A percentile compares a stretch with the other conserved stretches of the same genome.
phyloP scores from a whole-genome alignment of 495 filamentous ascomycete genomes.

The Penicillium arizonense region DNA sequence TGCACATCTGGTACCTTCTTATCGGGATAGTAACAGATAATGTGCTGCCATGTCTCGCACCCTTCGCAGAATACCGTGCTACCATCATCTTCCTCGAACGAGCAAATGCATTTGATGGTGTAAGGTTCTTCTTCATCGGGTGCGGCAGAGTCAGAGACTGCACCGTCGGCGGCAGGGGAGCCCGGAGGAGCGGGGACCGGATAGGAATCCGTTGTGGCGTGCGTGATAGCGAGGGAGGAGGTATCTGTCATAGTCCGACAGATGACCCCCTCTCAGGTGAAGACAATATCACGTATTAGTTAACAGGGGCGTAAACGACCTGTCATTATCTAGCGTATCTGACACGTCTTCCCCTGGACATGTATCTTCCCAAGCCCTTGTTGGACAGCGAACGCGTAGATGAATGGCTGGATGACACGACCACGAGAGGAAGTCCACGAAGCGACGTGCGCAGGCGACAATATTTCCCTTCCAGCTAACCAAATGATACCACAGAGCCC shows the following conservation, averaged over 20 bases:
- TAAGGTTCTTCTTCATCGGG: constrained; percentile 83
- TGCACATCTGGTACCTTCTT: constrained; percentile 77
- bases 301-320: constrained; percentile 21
- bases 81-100: constrained; percentile 90
- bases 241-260: constrained; percentile 94
- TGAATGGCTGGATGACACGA: constrained; percentile 9
- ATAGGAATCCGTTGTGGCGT: constrained; percentile 62
- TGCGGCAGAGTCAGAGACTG: constrained; percentile 50
- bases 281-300: constrained; percentile 23
- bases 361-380: neutral
- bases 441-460: neutral
- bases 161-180: constrained; percentile 55
- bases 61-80: constrained; percentile 94
- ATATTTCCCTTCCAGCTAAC: neutral
- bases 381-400: constrained; percentile 3
- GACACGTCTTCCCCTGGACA: constrained; percentile 17
- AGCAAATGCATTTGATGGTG: constrained; percentile 97
- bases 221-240: constrained; percentile 59
- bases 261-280: constrained; percentile 54
- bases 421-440: neutral
- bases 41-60: constrained; percentile 98
- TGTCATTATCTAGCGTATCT: constrained; percentile 37
- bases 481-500: neutral
- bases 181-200: constrained; percentile 57
- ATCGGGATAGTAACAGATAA: constrained; percentile 86